Percentiles rank a stretch among this genome's conserved stretches.
Conservation (phyloP, 139 green algal species). For the Edaphochlamys debaryana region DNA sequence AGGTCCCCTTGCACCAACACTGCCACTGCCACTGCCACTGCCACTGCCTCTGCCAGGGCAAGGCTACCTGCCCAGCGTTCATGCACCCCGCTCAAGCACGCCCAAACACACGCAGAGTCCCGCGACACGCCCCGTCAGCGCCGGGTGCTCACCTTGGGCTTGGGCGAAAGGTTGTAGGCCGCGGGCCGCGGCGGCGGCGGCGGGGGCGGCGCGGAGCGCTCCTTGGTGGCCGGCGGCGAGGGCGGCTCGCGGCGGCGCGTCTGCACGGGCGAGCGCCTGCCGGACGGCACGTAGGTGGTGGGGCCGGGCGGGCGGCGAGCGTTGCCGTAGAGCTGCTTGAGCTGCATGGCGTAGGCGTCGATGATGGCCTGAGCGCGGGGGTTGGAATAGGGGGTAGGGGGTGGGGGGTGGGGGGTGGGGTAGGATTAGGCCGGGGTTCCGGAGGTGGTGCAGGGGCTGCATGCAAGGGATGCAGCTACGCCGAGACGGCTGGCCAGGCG, state of each 20-base stretch:
- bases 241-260: not conserved
- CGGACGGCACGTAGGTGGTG: not conserved
- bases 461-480: not conserved
- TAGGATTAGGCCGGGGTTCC: not conserved
- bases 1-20: too few relatives aligned
- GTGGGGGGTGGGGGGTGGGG: not conserved
- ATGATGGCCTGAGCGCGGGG: constrained; percentile 17
- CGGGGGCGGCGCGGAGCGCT: not conserved
- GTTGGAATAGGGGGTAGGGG: too few relatives aligned
- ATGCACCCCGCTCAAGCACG: too few relatives aligned
- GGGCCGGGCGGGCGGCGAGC: not conserved
- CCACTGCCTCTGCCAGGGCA: too few relatives aligned
- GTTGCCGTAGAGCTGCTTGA: constrained; percentile 32
- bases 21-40: too few relatives aligned
- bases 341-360: constrained; percentile 29
- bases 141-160: constrained; percentile 6
- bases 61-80: too few relatives aligned
- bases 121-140: too few relatives aligned
- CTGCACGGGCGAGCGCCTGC: constrained; percentile 5
- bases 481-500: too few relatives aligned
- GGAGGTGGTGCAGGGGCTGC: not conserved
- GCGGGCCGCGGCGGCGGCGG: not conserved
- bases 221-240: not conserved
- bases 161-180: constrained; percentile 2
- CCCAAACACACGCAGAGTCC: too few relatives aligned